These are phyloP conservation scores for Wickerhamiella dianesei DNA, from an alignment of 805 yeast genomes.

Conservation along the genomic window DNA sequence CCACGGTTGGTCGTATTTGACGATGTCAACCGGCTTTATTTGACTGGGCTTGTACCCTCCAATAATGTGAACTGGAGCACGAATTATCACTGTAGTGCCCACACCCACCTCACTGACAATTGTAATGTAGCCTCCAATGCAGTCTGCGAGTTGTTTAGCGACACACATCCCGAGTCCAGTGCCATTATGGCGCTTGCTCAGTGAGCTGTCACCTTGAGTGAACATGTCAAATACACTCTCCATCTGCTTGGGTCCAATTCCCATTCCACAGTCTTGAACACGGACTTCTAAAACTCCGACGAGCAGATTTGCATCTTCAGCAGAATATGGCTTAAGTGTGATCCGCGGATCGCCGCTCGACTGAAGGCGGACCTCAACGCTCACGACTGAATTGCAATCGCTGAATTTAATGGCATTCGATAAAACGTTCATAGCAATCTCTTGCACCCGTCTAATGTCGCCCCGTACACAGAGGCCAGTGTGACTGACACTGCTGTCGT, in stretches of 20 bases:
- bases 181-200: constrained; percentile 84
- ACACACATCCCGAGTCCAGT: constrained; percentile 86
- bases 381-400: constrained; percentile 35
- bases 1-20: not conserved
- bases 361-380: constrained; percentile 9
- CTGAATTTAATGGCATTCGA: constrained; percentile 87
- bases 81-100: constrained; percentile 13
- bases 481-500: not conserved
- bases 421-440: constrained; percentile 78
- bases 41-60: not conserved
- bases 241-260: constrained; percentile 68
- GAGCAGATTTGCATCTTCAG: not conserved
- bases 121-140: constrained; percentile 74
- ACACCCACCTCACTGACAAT: constrained; percentile 18
- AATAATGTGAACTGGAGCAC: constrained; percentile 11
- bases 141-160: constrained; percentile 73
- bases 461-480: constrained; percentile 35
- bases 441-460: constrained; percentile 78
- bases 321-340: not conserved
- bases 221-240: constrained; percentile 86
- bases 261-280: constrained; percentile 85
- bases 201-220: constrained; percentile 90
- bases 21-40: not conserved
- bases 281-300: constrained; percentile 38
- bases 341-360: not conserved